Conservation (phyloP, 2,329 filamentous ascomycete species). For the Fusarium incarnatum region DNA sequence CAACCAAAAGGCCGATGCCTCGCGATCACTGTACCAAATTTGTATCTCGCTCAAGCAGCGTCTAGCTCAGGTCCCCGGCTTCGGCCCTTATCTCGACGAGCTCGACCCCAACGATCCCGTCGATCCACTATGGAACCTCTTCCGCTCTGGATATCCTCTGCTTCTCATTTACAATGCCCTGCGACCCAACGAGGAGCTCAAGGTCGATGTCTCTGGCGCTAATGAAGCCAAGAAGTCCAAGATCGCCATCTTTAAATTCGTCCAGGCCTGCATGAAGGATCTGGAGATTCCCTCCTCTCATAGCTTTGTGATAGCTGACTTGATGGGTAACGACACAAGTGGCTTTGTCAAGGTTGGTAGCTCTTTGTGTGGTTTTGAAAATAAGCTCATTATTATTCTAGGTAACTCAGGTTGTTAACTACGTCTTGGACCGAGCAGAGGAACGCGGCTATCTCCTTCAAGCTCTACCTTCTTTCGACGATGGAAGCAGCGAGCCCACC, state of each 20-base stretch:
- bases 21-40: conserved; percentile 93
- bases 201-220: conserved; percentile 70
- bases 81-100: conserved; percentile 78
- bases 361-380: background rate
- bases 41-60: conserved; percentile 87
- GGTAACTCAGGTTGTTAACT: conserved; percentile 91
- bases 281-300: conserved; percentile 82
- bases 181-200: conserved; percentile 74
- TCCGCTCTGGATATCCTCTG: conserved; percentile 85
- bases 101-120: conserved; percentile 82
- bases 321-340: conserved; percentile 94
- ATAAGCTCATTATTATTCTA: conserved; percentile 31
- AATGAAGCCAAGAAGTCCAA: conserved; percentile 83
- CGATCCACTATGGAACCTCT: conserved; percentile 87
- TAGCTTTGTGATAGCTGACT: conserved; percentile 90
- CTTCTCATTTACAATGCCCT: conserved; percentile 90
- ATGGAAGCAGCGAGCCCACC: conserved; percentile 61
- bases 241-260: conserved; percentile 90
- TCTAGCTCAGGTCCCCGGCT: conserved; percentile 84
- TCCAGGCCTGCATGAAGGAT: conserved; percentile 87
- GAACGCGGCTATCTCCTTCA: conserved; percentile 78
- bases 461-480: conserved; percentile 68
- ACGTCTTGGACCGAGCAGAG: conserved; percentile 88
- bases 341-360: conserved; percentile 88
- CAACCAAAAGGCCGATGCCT: conserved; percentile 94